These are phyloP conservation scores for Penicillium simplicissimum DNA, from an alignment of 495 filamentous ascomycete genomes.

Conservation along the genomic window DNA sequence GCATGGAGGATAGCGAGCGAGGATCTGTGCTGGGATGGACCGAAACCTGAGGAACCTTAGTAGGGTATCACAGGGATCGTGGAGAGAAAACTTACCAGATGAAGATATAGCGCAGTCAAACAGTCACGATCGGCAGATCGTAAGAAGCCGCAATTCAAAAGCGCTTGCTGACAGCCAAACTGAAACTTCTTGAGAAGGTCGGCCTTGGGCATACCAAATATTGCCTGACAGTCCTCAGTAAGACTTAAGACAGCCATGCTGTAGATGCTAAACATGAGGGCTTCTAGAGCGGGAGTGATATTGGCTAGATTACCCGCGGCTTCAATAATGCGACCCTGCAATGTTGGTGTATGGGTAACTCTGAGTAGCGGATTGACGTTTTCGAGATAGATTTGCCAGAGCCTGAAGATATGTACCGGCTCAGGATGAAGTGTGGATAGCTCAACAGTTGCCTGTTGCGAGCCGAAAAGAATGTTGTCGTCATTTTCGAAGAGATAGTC, in stretches of 20 bases:
- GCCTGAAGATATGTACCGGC: constrained; percentile 39
- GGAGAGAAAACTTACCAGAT: constrained; percentile 47
- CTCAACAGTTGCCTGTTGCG: constrained; percentile 37
- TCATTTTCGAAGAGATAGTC: constrained; percentile 37
- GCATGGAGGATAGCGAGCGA: constrained; percentile 53
- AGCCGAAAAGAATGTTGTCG: constrained; percentile 54
- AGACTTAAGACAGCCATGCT: constrained; percentile 52
- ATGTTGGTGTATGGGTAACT: constrained; percentile 52
- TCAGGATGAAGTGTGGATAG: constrained; percentile 52
- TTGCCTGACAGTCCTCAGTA: constrained; percentile 39
- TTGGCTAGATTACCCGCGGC: constrained; percentile 27
- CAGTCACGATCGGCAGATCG: constrained; percentile 52
- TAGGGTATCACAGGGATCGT: background rate
- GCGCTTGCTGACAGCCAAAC: constrained; percentile 56
- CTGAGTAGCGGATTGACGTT: constrained; percentile 56
- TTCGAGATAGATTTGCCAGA: constrained; percentile 54
- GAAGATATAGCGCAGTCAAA: constrained; percentile 61
- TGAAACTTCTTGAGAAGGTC: constrained; percentile 50
- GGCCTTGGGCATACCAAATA: constrained; percentile 45
- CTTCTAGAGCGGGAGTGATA: constrained; percentile 29
- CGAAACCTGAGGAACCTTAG: constrained; percentile 45
- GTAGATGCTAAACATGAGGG: constrained; percentile 61
- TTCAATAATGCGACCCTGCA: constrained; percentile 46
- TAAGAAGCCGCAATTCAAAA: constrained; percentile 48
- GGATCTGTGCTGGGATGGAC: constrained; percentile 46